Conservation (phyloP, 208 protist genomes). For the Leishmania tropica region DNA sequence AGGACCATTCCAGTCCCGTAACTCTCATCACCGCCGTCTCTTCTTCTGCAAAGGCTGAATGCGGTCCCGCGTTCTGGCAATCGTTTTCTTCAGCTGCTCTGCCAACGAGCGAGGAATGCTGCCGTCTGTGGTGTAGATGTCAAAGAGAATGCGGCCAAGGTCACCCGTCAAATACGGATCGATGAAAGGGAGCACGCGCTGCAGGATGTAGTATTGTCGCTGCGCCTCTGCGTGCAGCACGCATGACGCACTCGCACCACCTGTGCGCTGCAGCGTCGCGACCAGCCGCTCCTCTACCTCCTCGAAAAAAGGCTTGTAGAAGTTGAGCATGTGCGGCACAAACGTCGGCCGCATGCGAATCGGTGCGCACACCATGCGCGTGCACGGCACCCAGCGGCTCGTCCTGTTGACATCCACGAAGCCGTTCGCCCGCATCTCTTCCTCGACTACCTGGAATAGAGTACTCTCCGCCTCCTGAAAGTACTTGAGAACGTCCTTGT, state of each 20-base stretch:
- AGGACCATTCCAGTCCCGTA: background rate
- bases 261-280: constrained; percentile 26
- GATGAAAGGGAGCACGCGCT: constrained; percentile 55
- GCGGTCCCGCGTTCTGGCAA: constrained; percentile 18
- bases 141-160: constrained; percentile 46
- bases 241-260: constrained; percentile 27
- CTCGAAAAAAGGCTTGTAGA: constrained; percentile 45
- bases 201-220: constrained; percentile 47
- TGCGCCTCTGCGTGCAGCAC: constrained; percentile 47
- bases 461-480: constrained; percentile 48
- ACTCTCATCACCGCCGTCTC: background rate
- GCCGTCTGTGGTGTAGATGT: constrained; percentile 44
- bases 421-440: constrained; percentile 44
- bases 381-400: constrained; percentile 28
- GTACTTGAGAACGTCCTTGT: constrained; percentile 48
- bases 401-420: constrained; percentile 38
- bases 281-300: constrained; percentile 46
- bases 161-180: constrained; percentile 51
- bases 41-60: background rate
- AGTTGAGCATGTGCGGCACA: constrained; percentile 37
- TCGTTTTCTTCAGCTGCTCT: constrained; percentile 41
- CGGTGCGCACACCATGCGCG: constrained; percentile 31
- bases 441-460: constrained; percentile 40
- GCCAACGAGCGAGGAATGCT: constrained; percentile 31
- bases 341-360: constrained; percentile 32